Conservation (phyloP, 371 early-diverging fungal genomes). For the Mucor racemosus region DNA sequence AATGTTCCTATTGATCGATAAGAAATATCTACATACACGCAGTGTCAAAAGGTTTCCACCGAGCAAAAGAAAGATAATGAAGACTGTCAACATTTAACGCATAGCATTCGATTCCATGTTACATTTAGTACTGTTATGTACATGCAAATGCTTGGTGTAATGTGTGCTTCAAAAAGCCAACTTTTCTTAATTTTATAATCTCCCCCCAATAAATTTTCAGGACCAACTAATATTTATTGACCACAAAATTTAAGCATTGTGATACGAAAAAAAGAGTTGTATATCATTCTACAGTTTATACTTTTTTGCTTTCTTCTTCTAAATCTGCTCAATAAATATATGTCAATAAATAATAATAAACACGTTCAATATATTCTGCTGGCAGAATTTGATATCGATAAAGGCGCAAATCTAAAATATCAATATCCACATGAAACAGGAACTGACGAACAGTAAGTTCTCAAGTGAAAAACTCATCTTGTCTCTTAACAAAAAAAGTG, state of each 20-base stretch:
- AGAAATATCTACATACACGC: neutral
- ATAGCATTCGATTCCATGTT: neutral
- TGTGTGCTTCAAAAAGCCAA: no score
- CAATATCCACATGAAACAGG: constrained; percentile 88
- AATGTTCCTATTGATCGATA: neutral
- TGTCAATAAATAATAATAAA: constrained; percentile 8
- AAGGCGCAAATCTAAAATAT: constrained; percentile 81
- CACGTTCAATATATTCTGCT: constrained; percentile 87
- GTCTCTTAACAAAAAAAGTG: neutral
- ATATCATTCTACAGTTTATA: neutral
- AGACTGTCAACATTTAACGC: neutral
- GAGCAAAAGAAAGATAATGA: neutral
- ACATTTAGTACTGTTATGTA: neutral
- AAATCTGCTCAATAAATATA: neutral
- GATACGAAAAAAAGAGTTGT: neutral
- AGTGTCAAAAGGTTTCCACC: neutral
- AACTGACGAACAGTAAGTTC: constrained; percentile 82
- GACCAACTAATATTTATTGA: constrained; percentile 1
- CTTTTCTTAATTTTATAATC: no score
- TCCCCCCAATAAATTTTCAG: neutral
- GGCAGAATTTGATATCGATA: constrained; percentile 95
- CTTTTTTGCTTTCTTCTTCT: neutral
- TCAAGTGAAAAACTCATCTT: neutral
- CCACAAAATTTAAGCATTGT: constrained; percentile 4
- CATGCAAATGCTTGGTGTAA: no score